phyloP scores from a whole-genome alignment of 176 grass and related monocot species.

The Melocanna baccifera region DNA sequence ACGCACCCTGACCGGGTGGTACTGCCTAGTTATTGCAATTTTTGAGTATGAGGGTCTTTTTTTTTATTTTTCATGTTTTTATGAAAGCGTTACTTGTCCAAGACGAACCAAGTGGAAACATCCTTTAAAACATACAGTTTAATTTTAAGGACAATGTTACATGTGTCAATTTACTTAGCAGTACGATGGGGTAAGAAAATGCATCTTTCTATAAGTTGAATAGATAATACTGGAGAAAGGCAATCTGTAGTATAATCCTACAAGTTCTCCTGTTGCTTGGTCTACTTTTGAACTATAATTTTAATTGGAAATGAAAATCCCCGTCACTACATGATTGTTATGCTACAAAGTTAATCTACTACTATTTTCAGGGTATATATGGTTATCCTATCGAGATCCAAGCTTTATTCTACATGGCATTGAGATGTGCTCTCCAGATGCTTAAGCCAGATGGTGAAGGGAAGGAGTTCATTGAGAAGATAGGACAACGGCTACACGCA shows the following conservation, averaged over 20 bases:
- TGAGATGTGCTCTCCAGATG: slow-evolving; percentile 69
- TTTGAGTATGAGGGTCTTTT: not conserved
- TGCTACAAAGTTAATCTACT: not conserved
- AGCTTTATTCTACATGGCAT: slow-evolving; percentile 93
- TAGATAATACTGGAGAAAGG: not conserved
- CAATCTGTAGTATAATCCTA: not conserved
- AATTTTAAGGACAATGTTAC: not conserved
- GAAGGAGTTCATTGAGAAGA: slow-evolving; percentile 84
- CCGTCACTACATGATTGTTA: not conserved
- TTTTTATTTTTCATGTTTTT: slow-evolving; percentile 2
- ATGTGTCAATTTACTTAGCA: slow-evolving; percentile 1
- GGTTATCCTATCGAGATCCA: slow-evolving; percentile 97
- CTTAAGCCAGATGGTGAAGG: slow-evolving; percentile 84
- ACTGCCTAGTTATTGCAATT: not conserved
- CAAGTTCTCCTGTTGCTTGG: not conserved
- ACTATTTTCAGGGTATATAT: slow-evolving; percentile 73
- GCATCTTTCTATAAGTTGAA: not conserved
- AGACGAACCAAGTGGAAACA: not conserved
- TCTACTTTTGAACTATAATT: not conserved
- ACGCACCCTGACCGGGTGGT: not conserved
- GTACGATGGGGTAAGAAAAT: not conserved
- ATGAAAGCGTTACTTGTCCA: not conserved
- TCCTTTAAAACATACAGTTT: not conserved
- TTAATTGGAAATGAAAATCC: not conserved
- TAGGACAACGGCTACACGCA: slow-evolving; percentile 69